Evolutionary conservation across 1,139 yeast species (phyloP).

Genomic region (Geotrichum fermentans): DNA sequence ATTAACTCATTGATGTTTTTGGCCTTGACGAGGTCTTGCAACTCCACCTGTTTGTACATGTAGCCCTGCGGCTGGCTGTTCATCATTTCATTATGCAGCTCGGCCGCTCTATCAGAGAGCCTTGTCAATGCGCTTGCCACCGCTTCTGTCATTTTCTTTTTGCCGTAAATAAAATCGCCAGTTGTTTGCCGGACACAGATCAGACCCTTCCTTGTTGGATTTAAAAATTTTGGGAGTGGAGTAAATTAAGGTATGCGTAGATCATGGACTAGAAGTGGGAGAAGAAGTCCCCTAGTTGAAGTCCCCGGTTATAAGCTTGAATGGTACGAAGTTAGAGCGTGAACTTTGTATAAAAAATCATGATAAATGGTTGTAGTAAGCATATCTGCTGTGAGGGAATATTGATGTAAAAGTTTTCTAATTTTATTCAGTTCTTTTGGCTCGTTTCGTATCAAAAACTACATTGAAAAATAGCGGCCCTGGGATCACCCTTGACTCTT

Average conservation of each 20-base stretch:
- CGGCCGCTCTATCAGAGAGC: conserved; percentile 45
- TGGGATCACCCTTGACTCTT: no score
- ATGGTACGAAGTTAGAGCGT: not conserved
- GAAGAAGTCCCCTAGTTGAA: no score
- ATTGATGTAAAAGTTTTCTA: no score
- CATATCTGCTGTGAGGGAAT: no score
- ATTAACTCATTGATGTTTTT: conserved; percentile 25
- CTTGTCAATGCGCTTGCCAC: not conserved
- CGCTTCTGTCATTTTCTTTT: conserved; percentile 5
- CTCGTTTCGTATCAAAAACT: no score
- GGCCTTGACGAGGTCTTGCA: conserved; percentile 38
- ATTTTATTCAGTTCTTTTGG: no score
- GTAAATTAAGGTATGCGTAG: not conserved
- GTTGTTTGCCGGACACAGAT: no score
- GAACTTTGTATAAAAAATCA: no score
- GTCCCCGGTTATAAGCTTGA: no score
- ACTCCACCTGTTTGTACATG: conserved; percentile 56
- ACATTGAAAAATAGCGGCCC: no score
- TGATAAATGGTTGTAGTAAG: no score
- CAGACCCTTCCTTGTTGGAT: not conserved
- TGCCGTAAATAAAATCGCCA: no score
- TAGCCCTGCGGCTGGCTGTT: conserved; percentile 40
- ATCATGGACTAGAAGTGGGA: not conserved
- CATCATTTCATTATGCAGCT: conserved; percentile 58
- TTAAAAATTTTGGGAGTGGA: not conserved